Evolutionary conservation across 2,329 filamentous ascomycete genomes (phyloP).

Genomic region (Didymella pinodella): DNA sequence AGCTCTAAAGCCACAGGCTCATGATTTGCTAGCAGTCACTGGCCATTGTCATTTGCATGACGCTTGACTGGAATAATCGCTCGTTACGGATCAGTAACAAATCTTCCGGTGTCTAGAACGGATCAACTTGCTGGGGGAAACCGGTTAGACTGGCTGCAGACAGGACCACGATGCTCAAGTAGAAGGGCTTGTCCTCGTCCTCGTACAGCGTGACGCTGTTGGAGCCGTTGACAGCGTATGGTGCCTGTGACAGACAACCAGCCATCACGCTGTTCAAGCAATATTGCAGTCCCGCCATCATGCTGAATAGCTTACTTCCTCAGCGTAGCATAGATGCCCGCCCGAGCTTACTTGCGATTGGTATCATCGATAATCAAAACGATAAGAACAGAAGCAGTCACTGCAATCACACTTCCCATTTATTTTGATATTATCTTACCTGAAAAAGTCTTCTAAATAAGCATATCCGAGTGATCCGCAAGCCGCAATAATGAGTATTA

Average conservation of each 20-base stretch:
- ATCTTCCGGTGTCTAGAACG: background rate
- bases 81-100: background rate
- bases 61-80: background rate
- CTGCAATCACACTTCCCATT: background rate
- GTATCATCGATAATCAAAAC: background rate
- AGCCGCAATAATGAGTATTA: background rate
- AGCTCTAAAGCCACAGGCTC: background rate
- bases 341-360: background rate
- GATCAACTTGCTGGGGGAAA: background rate
- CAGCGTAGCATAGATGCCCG: too few species aligned
- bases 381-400: background rate
- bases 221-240: too few species aligned
- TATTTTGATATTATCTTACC: background rate
- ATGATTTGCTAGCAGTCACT: background rate
- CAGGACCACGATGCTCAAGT: background rate
- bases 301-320: background rate
- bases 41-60: background rate
- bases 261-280: background rate
- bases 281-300: background rate
- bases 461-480: background rate
- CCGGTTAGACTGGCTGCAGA: background rate
- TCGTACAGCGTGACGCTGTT: background rate
- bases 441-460: background rate
- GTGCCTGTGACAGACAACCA: background rate
- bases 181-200: background rate